Percentiles rank a stretch among this genome's conserved stretches.
Evolutionary conservation across 192 early-diverging fungal genomes (phyloP).

Genomic region (Mortierella antarctica): DNA sequence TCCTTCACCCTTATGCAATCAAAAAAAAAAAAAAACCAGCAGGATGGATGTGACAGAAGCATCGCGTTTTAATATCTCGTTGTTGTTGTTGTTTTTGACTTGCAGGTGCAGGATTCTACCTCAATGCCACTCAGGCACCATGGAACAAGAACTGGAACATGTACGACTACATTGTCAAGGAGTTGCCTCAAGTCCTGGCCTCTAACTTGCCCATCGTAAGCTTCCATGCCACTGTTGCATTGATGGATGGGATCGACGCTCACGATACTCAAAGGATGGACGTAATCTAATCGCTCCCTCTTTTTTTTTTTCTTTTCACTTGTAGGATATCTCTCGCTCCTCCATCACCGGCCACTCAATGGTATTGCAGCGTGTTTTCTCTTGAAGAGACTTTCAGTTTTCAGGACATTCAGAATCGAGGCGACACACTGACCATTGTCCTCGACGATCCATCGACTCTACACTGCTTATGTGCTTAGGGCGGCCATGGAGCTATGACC

Average conservation of each 20-base stretch:
- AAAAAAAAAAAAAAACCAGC: too few species aligned
- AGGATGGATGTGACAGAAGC: too few species aligned
- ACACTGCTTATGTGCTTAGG: constrained; percentile 49
- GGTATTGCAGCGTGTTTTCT: constrained; percentile 35
- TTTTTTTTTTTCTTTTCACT: constrained; percentile 4
- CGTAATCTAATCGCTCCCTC: not conserved
- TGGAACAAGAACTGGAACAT: constrained; percentile 84
- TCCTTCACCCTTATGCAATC: too few species aligned
- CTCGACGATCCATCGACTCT: not conserved
- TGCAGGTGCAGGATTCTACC: constrained; percentile 71
- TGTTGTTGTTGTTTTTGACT: constrained; percentile 7
- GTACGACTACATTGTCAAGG: constrained; percentile 84
- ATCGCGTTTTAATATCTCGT: not conserved
- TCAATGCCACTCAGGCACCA: constrained; percentile 81
- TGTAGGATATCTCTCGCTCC: constrained; percentile 63
- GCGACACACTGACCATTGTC: not conserved
- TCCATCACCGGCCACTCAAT: constrained; percentile 81
- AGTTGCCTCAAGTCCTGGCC: constrained; percentile 72
- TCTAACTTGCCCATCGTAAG: constrained; percentile 70
- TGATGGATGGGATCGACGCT: not conserved
- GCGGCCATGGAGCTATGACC: constrained; percentile 90
- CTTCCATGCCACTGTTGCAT: not conserved
- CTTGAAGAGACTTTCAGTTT: not conserved
- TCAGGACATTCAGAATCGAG: not conserved
- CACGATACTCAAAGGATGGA: not conserved